Conservation (phyloP, 768 basidiomycete species). For the Leccinum sublutescens region DNA sequence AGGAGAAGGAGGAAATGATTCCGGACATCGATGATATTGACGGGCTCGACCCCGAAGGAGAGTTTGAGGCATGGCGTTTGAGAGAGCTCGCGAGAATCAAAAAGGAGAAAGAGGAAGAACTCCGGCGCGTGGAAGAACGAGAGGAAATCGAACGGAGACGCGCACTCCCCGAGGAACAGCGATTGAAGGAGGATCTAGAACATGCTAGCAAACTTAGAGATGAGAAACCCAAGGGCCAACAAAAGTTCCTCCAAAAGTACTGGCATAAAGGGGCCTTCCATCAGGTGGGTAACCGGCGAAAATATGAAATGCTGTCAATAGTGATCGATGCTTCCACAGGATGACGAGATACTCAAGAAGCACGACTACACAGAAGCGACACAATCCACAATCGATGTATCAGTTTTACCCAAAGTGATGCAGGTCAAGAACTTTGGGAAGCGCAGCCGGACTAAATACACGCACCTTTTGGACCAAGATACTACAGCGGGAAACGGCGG, state of each 20-base stretch:
- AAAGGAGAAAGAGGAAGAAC: constrained; percentile 86
- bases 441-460: constrained; percentile 91
- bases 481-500: constrained; percentile 67
- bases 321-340: constrained; percentile 46
- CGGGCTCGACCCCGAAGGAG: constrained; percentile 80
- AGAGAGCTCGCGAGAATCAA: constrained; percentile 93
- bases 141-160: constrained; percentile 91
- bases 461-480: constrained; percentile 93
- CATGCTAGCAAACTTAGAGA: constrained; percentile 77
- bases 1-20: constrained; percentile 80
- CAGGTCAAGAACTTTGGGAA: constrained; percentile 96
- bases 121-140: constrained; percentile 77
- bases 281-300: constrained; percentile 53
- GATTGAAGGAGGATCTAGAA: constrained; percentile 90
- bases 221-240: constrained; percentile 87
- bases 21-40: constrained; percentile 96
- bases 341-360: constrained; percentile 78
- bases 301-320: constrained; percentile 4
- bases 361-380: constrained; percentile 91
- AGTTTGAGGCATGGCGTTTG: constrained; percentile 96
- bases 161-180: constrained; percentile 90
- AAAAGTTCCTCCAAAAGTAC: constrained; percentile 95
- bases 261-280: constrained; percentile 99
- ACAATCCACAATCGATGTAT: constrained; percentile 83
- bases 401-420: constrained; percentile 91